phyloP scores from a whole-genome alignment of 352 stramenopile species.

The Globisporangium recalcitrans region DNA sequence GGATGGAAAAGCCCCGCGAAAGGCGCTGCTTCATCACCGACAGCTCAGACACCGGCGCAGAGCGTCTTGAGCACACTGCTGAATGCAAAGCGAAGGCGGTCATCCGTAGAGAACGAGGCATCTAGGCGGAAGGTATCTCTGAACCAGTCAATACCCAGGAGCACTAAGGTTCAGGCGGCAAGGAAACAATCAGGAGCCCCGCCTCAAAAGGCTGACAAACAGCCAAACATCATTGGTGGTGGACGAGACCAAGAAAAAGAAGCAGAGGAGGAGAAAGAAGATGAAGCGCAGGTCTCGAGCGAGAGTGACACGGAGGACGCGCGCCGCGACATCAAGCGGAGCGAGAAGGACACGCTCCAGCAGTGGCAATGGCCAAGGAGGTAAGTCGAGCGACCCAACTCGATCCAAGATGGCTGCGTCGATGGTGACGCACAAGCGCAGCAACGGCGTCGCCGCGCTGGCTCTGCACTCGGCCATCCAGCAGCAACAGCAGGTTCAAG shows the following conservation, averaged over 20 bases:
- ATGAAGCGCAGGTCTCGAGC: conserved; percentile 21
- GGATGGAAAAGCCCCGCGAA: background rate
- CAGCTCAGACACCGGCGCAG: background rate
- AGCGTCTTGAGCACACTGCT: background rate
- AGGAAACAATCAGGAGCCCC: background rate
- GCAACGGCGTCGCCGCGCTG: conserved; percentile 17
- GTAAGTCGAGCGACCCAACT: background rate
- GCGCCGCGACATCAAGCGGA: conserved; percentile 33
- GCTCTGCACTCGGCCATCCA: background rate
- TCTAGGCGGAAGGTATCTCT: background rate
- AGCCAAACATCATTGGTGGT: background rate
- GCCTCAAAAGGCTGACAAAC: background rate
- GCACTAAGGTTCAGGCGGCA: background rate
- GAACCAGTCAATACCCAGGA: background rate
- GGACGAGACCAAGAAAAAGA: background rate
- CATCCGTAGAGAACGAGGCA: background rate
- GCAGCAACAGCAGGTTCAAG: conserved; percentile 4
- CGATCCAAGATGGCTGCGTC: background rate
- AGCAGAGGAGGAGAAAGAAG: conserved; percentile 9
- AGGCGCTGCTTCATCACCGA: background rate
- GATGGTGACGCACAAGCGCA: conserved; percentile 16
- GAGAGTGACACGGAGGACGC: conserved; percentile 18
- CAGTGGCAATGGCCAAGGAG: conserved; percentile 11
- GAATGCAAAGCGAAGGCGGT: background rate
- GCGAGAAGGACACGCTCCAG: conserved; percentile 41